phyloP scores from a whole-genome alignment of 2,329 filamentous ascomycete genomes.

The Aspergillus awamori region DNA sequence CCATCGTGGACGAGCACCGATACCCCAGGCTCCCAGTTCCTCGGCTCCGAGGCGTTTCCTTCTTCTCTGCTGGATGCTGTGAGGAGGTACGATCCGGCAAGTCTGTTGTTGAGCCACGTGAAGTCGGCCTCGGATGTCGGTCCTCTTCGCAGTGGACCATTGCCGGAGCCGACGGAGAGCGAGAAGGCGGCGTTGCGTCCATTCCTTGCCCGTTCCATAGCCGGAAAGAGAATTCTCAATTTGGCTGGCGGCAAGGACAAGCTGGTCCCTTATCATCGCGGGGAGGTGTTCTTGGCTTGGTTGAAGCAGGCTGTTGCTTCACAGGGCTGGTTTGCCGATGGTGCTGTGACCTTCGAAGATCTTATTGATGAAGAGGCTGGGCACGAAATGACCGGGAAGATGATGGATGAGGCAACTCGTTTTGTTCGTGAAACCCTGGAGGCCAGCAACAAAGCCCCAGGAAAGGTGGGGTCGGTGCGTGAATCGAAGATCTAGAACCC shows the following conservation, averaged over 20 bases:
- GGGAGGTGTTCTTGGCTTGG: constrained; percentile 59
- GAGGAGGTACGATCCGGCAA: constrained; percentile 72
- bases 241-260: constrained; percentile 61
- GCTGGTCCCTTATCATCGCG: constrained; percentile 61
- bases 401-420: constrained; percentile 58
- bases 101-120: constrained; percentile 65
- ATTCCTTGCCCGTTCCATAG: constrained; percentile 45
- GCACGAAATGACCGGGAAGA: constrained; percentile 60
- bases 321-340: constrained; percentile 53
- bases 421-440: constrained; percentile 55
- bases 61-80: constrained; percentile 65
- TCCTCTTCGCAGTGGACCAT: constrained; percentile 32
- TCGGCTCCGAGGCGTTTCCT: constrained; percentile 80
- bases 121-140: constrained; percentile 23
- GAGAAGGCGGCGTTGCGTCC: constrained; percentile 50
- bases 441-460: constrained; percentile 23
- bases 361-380: constrained; percentile 59
- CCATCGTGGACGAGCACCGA: constrained; percentile 60
- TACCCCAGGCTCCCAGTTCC: constrained; percentile 63
- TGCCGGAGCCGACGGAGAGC: constrained; percentile 44
- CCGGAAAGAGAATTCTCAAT: constrained; percentile 58
- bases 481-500: constrained; percentile 38
- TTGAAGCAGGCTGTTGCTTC: constrained; percentile 52
- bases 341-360: constrained; percentile 58
- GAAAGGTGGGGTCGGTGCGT: constrained; percentile 34